Conservation (phyloP, 2,329 filamentous ascomycete genomes). For the Pseudopyricularia cyperi region DNA sequence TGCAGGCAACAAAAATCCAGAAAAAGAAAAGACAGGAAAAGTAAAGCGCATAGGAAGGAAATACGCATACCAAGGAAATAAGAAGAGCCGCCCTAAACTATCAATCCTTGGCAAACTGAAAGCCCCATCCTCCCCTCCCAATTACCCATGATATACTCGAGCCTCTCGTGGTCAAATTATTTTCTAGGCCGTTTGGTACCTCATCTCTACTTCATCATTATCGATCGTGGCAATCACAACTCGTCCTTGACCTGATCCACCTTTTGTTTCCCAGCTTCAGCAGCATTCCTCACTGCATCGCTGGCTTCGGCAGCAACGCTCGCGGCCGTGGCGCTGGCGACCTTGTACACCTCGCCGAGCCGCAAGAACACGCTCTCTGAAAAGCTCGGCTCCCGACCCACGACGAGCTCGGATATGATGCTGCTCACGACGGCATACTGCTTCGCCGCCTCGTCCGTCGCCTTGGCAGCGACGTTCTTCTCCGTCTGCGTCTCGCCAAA, state of each 20-base stretch:
- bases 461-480: constrained; percentile 16
- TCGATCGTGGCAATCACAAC: constrained; percentile 16
- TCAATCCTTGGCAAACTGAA: no score
- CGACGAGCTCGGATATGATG: constrained; percentile 63
- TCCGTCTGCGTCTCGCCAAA: constrained; percentile 17
- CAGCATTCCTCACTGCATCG: constrained; percentile 26
- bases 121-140: no score
- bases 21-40: no score
- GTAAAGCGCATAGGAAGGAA: no score
- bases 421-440: constrained; percentile 60
- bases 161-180: no score
- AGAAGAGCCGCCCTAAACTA: no score
- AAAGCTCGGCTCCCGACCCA: constrained; percentile 67
- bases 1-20: no score
- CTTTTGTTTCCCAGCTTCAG: constrained; percentile 2
- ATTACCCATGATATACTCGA: no score
- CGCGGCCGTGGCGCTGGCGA: constrained; percentile 39
- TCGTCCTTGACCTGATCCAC: constrained; percentile 24
- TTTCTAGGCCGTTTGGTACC: neutral
- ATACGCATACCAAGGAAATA: no score
- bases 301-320: constrained; percentile 26
- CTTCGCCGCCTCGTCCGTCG: constrained; percentile 41
- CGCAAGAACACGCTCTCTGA: constrained; percentile 67
- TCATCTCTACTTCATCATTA: neutral
- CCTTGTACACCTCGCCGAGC: constrained; percentile 59